Percentiles rank a stretch among this genome's conserved stretches.
Evolutionary conservation across 2,329 filamentous ascomycete genomes (phyloP).

Genomic region (Parastagonospora nodorum): DNA sequence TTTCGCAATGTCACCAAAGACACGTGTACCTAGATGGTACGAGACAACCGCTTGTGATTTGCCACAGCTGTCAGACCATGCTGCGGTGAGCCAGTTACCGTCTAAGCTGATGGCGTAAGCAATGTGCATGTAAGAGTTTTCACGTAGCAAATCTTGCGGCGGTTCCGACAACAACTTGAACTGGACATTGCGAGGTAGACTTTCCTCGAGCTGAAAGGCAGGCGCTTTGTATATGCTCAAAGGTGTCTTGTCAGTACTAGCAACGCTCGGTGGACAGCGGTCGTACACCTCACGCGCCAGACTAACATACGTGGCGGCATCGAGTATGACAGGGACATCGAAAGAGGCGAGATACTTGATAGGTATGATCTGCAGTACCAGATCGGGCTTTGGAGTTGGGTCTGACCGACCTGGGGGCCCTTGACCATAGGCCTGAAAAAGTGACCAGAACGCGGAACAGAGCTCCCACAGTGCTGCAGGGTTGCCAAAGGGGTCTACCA

Average conservation of each 20-base stretch:
- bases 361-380: slow-evolving; percentile 79
- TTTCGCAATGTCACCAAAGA: slow-evolving; percentile 67
- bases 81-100: slow-evolving; percentile 76
- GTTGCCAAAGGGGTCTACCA: slow-evolving; percentile 71
- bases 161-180: slow-evolving; percentile 73
- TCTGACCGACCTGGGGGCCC: slow-evolving; percentile 52
- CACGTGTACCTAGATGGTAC: slow-evolving; percentile 70
- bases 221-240: slow-evolving; percentile 65
- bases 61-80: slow-evolving; percentile 80
- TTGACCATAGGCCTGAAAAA: slow-evolving; percentile 68
- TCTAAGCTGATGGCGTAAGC: slow-evolving; percentile 78
- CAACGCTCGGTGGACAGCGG: slow-evolving; percentile 63
- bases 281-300: slow-evolving; percentile 79
- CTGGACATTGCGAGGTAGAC: slow-evolving; percentile 71
- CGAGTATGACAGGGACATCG: slow-evolving; percentile 65
- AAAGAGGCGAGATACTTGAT: slow-evolving; percentile 69
- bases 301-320: slow-evolving; percentile 62
- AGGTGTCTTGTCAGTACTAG: slow-evolving; percentile 45
- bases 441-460: slow-evolving; percentile 73
- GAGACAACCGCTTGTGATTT: slow-evolving; percentile 73
- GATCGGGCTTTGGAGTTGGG: slow-evolving; percentile 53
- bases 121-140: slow-evolving; percentile 80
- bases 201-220: slow-evolving; percentile 73
- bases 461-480: slow-evolving; percentile 67
- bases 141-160: slow-evolving; percentile 73